Evolutionary conservation across 176 grass and related monocot species (phyloP), one percentile per base, ranked within the genome.

Genomic region (Carex kokanica): DNA sequence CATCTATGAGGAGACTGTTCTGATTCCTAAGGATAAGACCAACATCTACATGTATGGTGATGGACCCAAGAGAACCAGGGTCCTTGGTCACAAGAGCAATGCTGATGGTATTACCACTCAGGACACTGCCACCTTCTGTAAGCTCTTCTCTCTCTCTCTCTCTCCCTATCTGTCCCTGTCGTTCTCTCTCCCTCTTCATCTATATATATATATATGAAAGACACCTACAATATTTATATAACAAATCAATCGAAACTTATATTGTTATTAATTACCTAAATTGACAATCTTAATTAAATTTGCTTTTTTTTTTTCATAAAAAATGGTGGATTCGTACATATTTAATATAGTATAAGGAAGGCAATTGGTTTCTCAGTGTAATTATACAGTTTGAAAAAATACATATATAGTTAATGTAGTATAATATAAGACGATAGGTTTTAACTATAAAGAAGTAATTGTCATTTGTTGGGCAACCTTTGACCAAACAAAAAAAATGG

Each of bases 11-110:
- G 96, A 98, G 88, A 87, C 88, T 64, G 89, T 95, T 15, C 65
- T 90, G 31, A 43, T 99, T 31, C 31, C 40, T 36, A 93, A 90
- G 83, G 25, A 84, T 4, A 61, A 66, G 80, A 20, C 31, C 49
- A 95, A 95, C 86, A 17, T 99, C 53, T 91, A 85, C 86, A 99
- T 99, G 89, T 99, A 99, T 60, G 96, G 96, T 16, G 93, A 95
- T 84, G 93, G 93, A 21, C 88, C 93, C 0, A 84, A 87, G 0
- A 51, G 20, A 49, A 86, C 86, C 20, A 83, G 85, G 53, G 87
- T 95, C 32, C 58, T 88, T 52, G 93, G 90, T 86, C 45, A 91
- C 75, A 86, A 67, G 78, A 97, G 87, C 89, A 87, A 88, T 64
- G 78, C 31, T 0, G 85, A 40, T 18, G 94, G 94, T 0, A 32